These are phyloP conservation scores for Punica granatum DNA, from an alignment of 345 rosid genomes.

Conservation along the genomic window DNA sequence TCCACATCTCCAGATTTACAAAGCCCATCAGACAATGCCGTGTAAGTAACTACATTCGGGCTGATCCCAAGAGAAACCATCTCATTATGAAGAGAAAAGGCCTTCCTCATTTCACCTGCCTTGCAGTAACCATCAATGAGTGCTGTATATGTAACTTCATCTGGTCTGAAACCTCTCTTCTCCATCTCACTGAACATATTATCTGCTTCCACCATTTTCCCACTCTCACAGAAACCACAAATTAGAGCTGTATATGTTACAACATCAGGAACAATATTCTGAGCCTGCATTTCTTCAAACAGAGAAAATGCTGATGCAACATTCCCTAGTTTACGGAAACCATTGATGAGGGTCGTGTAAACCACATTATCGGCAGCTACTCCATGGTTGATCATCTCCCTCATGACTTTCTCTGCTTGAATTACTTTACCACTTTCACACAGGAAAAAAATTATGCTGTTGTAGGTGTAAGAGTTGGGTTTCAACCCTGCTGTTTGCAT, in stretches of 20 bases:
- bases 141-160: slow-evolving; percentile 65
- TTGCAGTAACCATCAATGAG: slow-evolving; percentile 87
- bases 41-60: slow-evolving; percentile 81
- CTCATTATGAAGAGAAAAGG: slow-evolving; percentile 70
- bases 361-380: slow-evolving; percentile 56
- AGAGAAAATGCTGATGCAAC: slow-evolving; percentile 40
- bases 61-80: slow-evolving; percentile 60
- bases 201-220: slow-evolving; percentile 62
- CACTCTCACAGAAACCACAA: slow-evolving; percentile 56
- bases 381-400: slow-evolving; percentile 54
- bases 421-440: slow-evolving; percentile 42
- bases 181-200: slow-evolving; percentile 57
- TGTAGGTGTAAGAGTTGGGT: slow-evolving; percentile 72
- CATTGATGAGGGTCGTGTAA: slow-evolving; percentile 76
- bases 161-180: slow-evolving; percentile 52
- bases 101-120: slow-evolving; percentile 58
- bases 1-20: slow-evolving; percentile 76
- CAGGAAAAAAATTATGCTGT: slow-evolving; percentile 53
- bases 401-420: slow-evolving; percentile 56
- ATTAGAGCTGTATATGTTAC: slow-evolving; percentile 69
- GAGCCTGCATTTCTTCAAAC: slow-evolving; percentile 51
- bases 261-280: slow-evolving; percentile 46
- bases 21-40: slow-evolving; percentile 77
- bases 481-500: slow-evolving; percentile 55
- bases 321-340: slow-evolving; percentile 61